Base-by-base conservation (phyloP, 257 asterid species). In the Solanum habrochaites region DNA sequence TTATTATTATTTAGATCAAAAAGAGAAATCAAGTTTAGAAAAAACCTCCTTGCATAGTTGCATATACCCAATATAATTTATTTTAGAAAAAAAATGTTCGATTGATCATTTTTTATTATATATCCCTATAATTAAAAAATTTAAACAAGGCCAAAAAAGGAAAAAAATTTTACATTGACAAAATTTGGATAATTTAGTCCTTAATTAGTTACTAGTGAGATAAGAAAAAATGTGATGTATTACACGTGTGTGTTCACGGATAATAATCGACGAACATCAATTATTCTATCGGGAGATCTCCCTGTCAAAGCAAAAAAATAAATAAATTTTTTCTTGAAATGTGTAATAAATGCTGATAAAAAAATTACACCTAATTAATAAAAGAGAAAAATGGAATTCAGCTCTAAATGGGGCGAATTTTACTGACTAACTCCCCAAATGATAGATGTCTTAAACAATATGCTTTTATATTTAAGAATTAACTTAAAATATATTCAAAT, bases 211-310 rank as follows among this genome's bases (percentile, higher is more conserved):
- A 94, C 98, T 95, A 98, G 10, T 96, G 99, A 11, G 94, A 91
- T 52, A 96, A 85, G 98, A 92, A 88, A 86, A 96, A 86, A 90
- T 93, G 98, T 93, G 78, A 94, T n/a, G n/a, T 90, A 83, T 94
- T 90, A 52, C 98, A 94, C 9, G 98, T 31, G 67, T 1, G 91
- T 90, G 70, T 91, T 93, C 42, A 93, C 96, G 0, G 92, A 91
- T n/a, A 96, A 47, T 66, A 96, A 85, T 21, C 97, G 91, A 25
- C 94, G 95, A 86, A 95, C 89, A 39, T 96, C 97, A 11, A 95
- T 91, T 40, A 96, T 93, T 85, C 94, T 89, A 82, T 96, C 98
- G 0, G 98, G 95, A 0, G 99, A 96, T 85, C 95, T 43, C 98
- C 99, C 98, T 95, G 90, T 1, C 21, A 84, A 83, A 73, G 82